Evolutionary conservation across 2,329 filamentous ascomycete species (phyloP).

Genomic region (Colletotrichum tropicale): DNA sequence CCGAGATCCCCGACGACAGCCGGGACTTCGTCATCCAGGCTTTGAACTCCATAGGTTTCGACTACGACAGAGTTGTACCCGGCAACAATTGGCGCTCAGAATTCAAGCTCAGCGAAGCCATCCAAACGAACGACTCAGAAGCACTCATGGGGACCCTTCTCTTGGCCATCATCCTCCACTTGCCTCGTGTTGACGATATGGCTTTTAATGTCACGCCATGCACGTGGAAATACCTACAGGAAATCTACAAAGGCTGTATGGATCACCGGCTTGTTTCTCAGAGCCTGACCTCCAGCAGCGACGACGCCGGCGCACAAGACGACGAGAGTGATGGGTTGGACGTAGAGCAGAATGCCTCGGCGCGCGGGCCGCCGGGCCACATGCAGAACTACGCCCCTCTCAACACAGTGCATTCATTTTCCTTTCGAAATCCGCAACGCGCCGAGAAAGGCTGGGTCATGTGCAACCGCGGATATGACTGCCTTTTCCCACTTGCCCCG

Average conservation of each 20-base stretch:
- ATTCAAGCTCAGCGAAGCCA: neutral
- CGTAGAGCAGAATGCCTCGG: neutral
- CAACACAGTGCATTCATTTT: neutral
- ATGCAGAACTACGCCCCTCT: neutral
- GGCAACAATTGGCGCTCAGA: neutral
- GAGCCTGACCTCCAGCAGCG: neutral
- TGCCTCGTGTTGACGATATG: neutral
- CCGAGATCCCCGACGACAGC: neutral
- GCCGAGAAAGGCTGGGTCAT: neutral
- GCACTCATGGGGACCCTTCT: neutral
- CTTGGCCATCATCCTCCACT: neutral
- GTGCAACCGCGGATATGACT: neutral
- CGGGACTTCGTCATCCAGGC: neutral
- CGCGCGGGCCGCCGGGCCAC: neutral
- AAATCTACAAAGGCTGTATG: neutral
- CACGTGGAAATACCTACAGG: neutral
- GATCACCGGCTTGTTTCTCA: neutral
- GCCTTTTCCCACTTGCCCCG: neutral
- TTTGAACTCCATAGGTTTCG: neutral
- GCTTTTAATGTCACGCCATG: neutral
- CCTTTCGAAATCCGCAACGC: neutral
- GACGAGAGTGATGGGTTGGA: accelerated
- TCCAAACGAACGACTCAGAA: neutral
- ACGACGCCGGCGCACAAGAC: neutral
- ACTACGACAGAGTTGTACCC: neutral